Conservation (phyloP, 2,329 filamentous ascomycete genomes). For the Pyrenochaeta sp. region DNA sequence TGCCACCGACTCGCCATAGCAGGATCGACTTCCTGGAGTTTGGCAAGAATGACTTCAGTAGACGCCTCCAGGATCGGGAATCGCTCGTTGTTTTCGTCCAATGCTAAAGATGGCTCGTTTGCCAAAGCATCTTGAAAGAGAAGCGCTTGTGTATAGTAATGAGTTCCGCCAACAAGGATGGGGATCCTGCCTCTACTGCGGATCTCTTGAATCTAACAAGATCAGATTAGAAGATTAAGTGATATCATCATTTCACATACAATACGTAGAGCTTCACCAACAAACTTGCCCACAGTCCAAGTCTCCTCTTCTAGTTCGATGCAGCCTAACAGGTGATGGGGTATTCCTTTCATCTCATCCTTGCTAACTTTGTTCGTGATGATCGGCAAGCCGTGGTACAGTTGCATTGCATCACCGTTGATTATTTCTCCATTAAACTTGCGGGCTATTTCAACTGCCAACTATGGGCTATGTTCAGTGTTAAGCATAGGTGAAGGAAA, state of each 20-base stretch:
- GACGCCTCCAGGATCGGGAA: slow-evolving; percentile 76
- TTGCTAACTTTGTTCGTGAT: slow-evolving; percentile 91
- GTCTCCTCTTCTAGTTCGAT: slow-evolving; percentile 78
- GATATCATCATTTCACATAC: slow-evolving; percentile 20
- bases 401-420: slow-evolving; percentile 97
- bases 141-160: slow-evolving; percentile 92
- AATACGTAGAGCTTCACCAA: slow-evolving; percentile 69
- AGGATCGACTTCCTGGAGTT: slow-evolving; percentile 82
- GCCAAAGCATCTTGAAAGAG: slow-evolving; percentile 79
- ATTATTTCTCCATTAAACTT: slow-evolving; percentile 91
- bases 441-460: slow-evolving; percentile 86
- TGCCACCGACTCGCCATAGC: slow-evolving; percentile 92
- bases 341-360: slow-evolving; percentile 78
- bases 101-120: slow-evolving; percentile 49
- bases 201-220: slow-evolving; percentile 74
- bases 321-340: slow-evolving; percentile 86
- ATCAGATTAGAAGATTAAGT: slow-evolving; percentile 1
- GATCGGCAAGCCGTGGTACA: slow-evolving; percentile 89
- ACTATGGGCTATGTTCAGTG: slow-evolving; percentile 62
- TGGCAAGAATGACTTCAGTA: slow-evolving; percentile 74
- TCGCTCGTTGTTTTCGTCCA: slow-evolving; percentile 27
- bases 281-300: slow-evolving; percentile 84
- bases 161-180: slow-evolving; percentile 91
- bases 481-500: neutral
- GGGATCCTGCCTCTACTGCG: slow-evolving; percentile 79